phyloP scores from a whole-genome alignment of 768 basidiomycete species.

The Nevesoporus exiguus region DNA sequence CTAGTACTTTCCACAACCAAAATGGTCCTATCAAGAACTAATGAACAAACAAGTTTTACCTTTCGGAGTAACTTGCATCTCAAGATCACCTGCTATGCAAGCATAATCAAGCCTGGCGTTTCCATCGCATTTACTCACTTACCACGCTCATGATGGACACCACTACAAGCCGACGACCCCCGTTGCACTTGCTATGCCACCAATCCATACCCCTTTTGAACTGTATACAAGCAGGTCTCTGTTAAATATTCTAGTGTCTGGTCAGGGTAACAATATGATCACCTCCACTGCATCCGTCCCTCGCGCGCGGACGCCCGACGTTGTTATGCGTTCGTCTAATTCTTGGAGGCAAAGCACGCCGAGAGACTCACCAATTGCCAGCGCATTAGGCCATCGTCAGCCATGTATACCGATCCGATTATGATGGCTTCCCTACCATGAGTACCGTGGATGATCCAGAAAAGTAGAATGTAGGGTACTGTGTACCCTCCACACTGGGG shows the following conservation, averaged over 20 bases:
- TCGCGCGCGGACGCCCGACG: conserved; percentile 53
- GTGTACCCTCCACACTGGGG: conserved; percentile 21
- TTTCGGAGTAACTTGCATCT: conserved; percentile 12
- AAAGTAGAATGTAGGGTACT: conserved; percentile 47
- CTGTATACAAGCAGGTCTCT: conserved; percentile 31
- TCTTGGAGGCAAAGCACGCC: background rate
- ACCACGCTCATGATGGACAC: conserved; percentile 57
- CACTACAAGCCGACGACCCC: conserved; percentile 62
- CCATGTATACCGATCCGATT: conserved; percentile 51
- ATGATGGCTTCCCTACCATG: conserved; percentile 42
- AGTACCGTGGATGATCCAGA: conserved; percentile 44
- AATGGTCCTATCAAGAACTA: conserved; percentile 50
- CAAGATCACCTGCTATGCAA: conserved; percentile 53
- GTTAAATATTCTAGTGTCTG: background rate
- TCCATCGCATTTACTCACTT: background rate
- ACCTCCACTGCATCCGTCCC: conserved; percentile 59
- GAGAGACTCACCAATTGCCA: conserved; percentile 57
- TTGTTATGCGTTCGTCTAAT: conserved; percentile 6
- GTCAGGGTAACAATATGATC: conserved; percentile 10
- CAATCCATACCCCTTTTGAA: conserved; percentile 66
- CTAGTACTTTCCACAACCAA: conserved; percentile 64
- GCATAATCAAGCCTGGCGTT: background rate
- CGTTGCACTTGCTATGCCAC: conserved; percentile 58
- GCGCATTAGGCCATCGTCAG: conserved; percentile 41
- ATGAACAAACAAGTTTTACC: background rate